Evolutionary conservation across 768 basidiomycete species (phyloP), one percentile per base, ranked within the genome.

Genomic region (Macrocybe gigantea): DNA sequence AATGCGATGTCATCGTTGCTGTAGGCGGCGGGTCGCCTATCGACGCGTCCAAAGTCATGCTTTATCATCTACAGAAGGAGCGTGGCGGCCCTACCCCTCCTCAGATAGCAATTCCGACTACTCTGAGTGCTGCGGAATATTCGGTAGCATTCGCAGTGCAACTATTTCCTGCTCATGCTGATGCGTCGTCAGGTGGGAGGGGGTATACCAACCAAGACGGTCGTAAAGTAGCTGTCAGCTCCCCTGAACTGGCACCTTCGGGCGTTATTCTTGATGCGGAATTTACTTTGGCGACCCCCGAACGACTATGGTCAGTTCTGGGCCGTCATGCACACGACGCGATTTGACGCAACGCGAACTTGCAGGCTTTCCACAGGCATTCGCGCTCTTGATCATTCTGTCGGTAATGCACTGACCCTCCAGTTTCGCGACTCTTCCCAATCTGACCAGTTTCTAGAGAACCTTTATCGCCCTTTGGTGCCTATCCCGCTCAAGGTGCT

Each of bases 61-160:
- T 84, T 6, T 83, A 80, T 60, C 73, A 77, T 44, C 65, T 82
- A 32, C 79, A 85, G 53, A 64, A 82, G 50, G 77, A 82, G 50
- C 63, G 55, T 2, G 80, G 78, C 1, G 78, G 75, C 1, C 64
- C 65, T 5, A 80, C 73, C 42, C 63, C 78, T 42, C 72, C 64
- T 13, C 87, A 89, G 54, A 86, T 92, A 44, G 84, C 88, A 11
- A 82, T 91, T 49, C 89, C 89, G 0, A 92, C 88, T 6, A 89
- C 88, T 5, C 67, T 91, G 33, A 88, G 85, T 55, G 86, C 86
- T 1, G 85, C 86, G 7, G 88, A 88, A 58, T 87, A 85, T 59
- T 75, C 74, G 33, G 85, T 83, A 50, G 46, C 74, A 57, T 44
- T 30, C 13, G 8, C 41, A n/a, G 36, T 12, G 5, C 37, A 11